phyloP scores from a whole-genome alignment of 1,139 yeast genomes.

The Meyerozyma elateridarum region DNA sequence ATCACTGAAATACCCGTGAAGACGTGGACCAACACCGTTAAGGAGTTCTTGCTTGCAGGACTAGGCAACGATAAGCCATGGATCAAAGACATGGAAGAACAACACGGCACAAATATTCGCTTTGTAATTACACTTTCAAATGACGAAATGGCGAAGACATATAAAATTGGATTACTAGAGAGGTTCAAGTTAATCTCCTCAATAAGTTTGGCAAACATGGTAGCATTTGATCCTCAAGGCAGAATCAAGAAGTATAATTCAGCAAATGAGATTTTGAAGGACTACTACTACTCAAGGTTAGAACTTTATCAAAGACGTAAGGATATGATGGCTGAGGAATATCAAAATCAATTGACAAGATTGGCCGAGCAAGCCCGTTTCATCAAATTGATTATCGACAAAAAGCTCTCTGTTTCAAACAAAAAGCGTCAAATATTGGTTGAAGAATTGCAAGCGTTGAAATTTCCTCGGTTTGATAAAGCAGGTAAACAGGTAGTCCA shows the following conservation, averaged over 20 bases:
- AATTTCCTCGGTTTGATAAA: slow-evolving; percentile 75
- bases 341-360: slow-evolving; percentile 71
- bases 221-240: slow-evolving; percentile 91
- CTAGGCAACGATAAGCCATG: slow-evolving; percentile 81
- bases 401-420: slow-evolving; percentile 64
- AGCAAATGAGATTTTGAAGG: slow-evolving; percentile 73
- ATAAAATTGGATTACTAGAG: slow-evolving; percentile 70
- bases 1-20: slow-evolving; percentile 92
- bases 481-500: slow-evolving; percentile 49
- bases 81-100: slow-evolving; percentile 95
- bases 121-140: slow-evolving; percentile 70
- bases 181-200: slow-evolving; percentile 73
- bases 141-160: slow-evolving; percentile 81
- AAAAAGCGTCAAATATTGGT: slow-evolving; percentile 65
- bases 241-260: slow-evolving; percentile 77
- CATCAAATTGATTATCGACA: slow-evolving; percentile 83
- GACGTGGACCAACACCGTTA: slow-evolving; percentile 88
- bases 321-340: slow-evolving; percentile 64
- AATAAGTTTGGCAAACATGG: slow-evolving; percentile 80
- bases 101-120: slow-evolving; percentile 76
- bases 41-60: slow-evolving; percentile 75
- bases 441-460: slow-evolving; percentile 53
- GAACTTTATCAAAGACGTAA: slow-evolving; percentile 91
- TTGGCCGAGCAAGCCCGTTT: slow-evolving; percentile 85
- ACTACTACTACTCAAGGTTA: slow-evolving; percentile 80